These are phyloP conservation scores for Gyromitra esculenta DNA, from an alignment of 2,329 filamentous ascomycete genomes.

Conservation along the genomic window DNA sequence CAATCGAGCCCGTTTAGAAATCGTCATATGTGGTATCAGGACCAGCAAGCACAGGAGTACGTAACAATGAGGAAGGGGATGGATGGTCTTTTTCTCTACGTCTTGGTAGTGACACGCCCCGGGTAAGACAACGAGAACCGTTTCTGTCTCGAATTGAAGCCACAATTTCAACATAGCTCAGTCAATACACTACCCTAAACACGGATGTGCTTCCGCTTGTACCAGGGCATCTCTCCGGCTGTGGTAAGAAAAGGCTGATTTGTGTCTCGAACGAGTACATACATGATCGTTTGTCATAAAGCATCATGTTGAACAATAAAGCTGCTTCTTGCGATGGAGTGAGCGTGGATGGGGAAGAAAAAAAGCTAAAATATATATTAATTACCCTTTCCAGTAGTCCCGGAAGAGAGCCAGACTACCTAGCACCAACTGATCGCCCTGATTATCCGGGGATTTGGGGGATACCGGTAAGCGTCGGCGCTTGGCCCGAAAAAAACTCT, in stretches of 20 bases:
- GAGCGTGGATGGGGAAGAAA: background rate
- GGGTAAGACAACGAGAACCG: conserved; percentile 50
- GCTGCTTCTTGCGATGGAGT: conserved; percentile 1
- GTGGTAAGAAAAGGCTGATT: conserved; percentile 31
- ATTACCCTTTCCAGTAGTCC: conserved; percentile 15
- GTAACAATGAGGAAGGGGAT: conserved; percentile 28
- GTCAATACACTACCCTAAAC: conserved; percentile 22
- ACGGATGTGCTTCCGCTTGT: conserved; percentile 47
- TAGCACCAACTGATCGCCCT: conserved; percentile 44
- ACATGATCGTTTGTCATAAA: background rate
- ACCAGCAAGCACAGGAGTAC: conserved; percentile 39
- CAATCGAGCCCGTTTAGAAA: conserved; percentile 36
- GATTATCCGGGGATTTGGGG: conserved; percentile 49
- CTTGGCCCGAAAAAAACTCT: conserved; percentile 42
- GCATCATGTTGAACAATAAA: conserved; percentile 6
- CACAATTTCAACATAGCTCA: conserved; percentile 36
- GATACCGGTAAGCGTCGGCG: conserved; percentile 43
- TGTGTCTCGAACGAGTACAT: conserved; percentile 20
- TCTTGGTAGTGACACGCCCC: conserved; percentile 24
- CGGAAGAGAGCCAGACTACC: conserved; percentile 33
- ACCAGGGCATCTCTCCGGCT: conserved; percentile 35
- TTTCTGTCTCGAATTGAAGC: conserved; percentile 43
- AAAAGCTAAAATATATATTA: conserved; percentile 1
- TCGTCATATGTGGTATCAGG: conserved; percentile 30
- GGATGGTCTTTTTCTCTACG: conserved; percentile 10